Conservation (phyloP, 2,329 filamentous ascomycete species). For the Diplocarpon mali region DNA sequence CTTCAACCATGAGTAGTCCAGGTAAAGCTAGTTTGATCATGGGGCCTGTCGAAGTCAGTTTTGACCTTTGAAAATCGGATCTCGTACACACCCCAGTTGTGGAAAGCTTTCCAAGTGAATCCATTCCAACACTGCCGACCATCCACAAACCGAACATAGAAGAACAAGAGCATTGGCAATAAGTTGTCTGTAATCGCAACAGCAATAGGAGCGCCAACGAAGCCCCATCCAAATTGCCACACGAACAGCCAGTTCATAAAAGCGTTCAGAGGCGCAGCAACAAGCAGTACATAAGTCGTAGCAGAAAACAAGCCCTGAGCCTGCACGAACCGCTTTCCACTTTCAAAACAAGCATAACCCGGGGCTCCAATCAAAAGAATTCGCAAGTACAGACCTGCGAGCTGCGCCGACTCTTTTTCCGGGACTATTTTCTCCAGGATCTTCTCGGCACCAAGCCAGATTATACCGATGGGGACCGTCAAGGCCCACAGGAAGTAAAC, state of each 20-base stretch:
- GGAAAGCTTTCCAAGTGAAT: conserved; percentile 56
- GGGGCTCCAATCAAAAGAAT: conserved; percentile 61
- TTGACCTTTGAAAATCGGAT: neutral
- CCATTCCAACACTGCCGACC: conserved; percentile 74
- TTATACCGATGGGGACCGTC: conserved; percentile 57
- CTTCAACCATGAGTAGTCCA: conserved; percentile 86
- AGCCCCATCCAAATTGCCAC: conserved; percentile 58
- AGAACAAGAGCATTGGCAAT: conserved; percentile 59
- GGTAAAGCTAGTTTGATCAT: conserved; percentile 85
- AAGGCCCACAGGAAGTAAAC: conserved; percentile 63
- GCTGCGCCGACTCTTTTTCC: conserved; percentile 55
- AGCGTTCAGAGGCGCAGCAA: conserved; percentile 67
- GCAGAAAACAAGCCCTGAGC: conserved; percentile 75
- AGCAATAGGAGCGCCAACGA: conserved; percentile 70
- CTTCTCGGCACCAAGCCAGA: conserved; percentile 59
- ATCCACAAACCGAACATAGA: conserved; percentile 62
- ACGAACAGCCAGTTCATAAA: conserved; percentile 72
- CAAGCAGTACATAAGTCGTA: conserved; percentile 63
- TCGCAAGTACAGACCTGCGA: conserved; percentile 65
- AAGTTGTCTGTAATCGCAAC: conserved; percentile 66
- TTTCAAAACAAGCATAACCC: conserved; percentile 66
- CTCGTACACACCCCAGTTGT: conserved; percentile 50
- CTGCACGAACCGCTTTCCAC: conserved; percentile 69
- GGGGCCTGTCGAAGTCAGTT: conserved; percentile 33
- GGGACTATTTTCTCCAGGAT: conserved; percentile 60